Conservation (phyloP, 305 asterid species). For the Coffea humblotiana region DNA sequence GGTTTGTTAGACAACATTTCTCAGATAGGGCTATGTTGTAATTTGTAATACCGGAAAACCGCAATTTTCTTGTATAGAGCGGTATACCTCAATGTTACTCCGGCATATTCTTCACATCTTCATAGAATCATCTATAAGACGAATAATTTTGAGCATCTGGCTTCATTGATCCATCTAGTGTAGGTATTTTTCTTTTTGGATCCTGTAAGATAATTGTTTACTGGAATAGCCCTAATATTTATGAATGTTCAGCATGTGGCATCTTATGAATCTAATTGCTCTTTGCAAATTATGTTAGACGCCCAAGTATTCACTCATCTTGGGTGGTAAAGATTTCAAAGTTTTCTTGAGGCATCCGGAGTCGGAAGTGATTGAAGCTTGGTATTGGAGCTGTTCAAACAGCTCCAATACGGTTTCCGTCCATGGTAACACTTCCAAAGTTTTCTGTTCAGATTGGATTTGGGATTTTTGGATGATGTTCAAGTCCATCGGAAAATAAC, state of each 20-base stretch:
- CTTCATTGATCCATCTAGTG: background rate
- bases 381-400: background rate
- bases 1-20: background rate
- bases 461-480: background rate
- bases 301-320: background rate
- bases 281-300: background rate
- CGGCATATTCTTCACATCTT: background rate
- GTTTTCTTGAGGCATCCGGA: no score
- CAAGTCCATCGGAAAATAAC: background rate
- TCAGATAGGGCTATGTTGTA: background rate
- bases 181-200: background rate
- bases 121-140: background rate
- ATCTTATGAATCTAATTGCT: background rate
- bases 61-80: conserved; percentile 18
- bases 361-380: background rate
- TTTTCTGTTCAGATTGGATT: background rate
- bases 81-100: background rate
- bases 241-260: background rate
- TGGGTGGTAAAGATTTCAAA: background rate
- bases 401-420: background rate
- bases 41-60: background rate
- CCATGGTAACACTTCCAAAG: background rate
- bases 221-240: background rate
- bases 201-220: background rate
- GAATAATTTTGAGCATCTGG: background rate